phyloP scores from a whole-genome alignment of 2,329 filamentous ascomycete species.

The Aspergillus aculeatus region DNA sequence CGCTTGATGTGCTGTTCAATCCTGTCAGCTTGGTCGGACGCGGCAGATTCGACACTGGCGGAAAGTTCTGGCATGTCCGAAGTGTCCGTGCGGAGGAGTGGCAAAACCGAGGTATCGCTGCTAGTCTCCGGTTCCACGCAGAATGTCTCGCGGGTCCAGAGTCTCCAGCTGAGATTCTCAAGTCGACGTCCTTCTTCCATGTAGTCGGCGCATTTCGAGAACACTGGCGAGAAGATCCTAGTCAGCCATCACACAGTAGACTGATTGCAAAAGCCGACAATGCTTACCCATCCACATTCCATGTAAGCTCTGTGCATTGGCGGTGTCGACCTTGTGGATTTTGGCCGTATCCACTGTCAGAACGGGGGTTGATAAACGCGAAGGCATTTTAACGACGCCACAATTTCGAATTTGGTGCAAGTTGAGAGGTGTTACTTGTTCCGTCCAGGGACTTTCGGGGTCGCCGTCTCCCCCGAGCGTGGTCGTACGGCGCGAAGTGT shows the following conservation, averaged over 20 bases:
- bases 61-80: conserved; percentile 69
- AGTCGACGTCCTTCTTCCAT: conserved; percentile 88
- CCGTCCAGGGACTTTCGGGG: conserved; percentile 33
- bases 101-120: conserved; percentile 52
- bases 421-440: conserved; percentile 1
- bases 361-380: conserved; percentile 78
- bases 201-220: conserved; percentile 89
- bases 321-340: conserved; percentile 92
- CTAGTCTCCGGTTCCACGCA: conserved; percentile 68
- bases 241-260: conserved; percentile 23
- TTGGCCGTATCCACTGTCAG: conserved; percentile 87
- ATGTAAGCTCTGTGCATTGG: conserved; percentile 88
- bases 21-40: conserved; percentile 59
- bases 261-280: background rate
- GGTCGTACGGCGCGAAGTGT: conserved; percentile 41
- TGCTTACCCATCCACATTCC: conserved; percentile 94
- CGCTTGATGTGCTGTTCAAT: conserved; percentile 59
- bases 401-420: conserved; percentile 19
- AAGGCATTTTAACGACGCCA: conserved; percentile 65
- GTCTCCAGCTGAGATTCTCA: conserved; percentile 92
- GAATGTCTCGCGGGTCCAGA: conserved; percentile 92
- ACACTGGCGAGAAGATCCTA: conserved; percentile 58
- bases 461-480: conserved; percentile 46
- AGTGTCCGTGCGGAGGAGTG: conserved; percentile 46
- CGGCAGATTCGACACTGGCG: conserved; percentile 71